Evolutionary conservation across 169 alveolate species (phyloP), one percentile per base, ranked within the genome.

Genomic region (Plasmodium vivax): DNA sequence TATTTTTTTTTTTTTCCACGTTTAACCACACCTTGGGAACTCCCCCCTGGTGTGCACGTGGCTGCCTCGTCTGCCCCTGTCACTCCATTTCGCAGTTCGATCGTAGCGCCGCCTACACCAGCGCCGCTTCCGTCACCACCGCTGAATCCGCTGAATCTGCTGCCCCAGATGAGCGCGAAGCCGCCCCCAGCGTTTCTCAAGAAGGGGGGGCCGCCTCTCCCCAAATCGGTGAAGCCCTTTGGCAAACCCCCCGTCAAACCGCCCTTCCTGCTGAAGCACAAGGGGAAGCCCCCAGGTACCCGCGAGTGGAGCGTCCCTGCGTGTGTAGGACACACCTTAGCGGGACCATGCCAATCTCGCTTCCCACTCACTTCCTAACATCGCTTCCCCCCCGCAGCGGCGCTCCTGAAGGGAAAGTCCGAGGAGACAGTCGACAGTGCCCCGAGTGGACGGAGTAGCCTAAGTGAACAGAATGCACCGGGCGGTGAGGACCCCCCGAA

Each of bases 251-350:
- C 80, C 80, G 10, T 41, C 47, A 41, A 41, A 1, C 47, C 4
- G 0, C 1, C 47, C 9, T 43, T 75, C 32, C 43, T 85, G 27
- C 41, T 85, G 43, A 85, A 85, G 79, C 54, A 36, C 75, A 85
- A 85, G 75, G 93, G 85, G 36, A 85, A 74, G n/a, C 14, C 30
- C 14, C 68, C 93, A 16, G 81, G 93, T 85, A 85, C 45, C 38
- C 9, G 32, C 54, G 12, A n/a, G 68, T 82, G 16, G 51, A 43
- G 8, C 54, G 23, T 32, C n/a, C 19, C 32, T 45, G 68, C 9
- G 19, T 54, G 34, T 1, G 8, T 0, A 7, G 74, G 74, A 58
- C 23, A 23, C 34, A 23, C 74, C 14, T 58, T 7, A 19, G 1
- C 32, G 6, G 12, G 14, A 8, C 54, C 54, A 43, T 16, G 34